Evolutionary conservation across 2,329 filamentous ascomycete species (phyloP), one percentile per base, ranked within the genome.

Genomic region (Diaporthe aspalathi): DNA sequence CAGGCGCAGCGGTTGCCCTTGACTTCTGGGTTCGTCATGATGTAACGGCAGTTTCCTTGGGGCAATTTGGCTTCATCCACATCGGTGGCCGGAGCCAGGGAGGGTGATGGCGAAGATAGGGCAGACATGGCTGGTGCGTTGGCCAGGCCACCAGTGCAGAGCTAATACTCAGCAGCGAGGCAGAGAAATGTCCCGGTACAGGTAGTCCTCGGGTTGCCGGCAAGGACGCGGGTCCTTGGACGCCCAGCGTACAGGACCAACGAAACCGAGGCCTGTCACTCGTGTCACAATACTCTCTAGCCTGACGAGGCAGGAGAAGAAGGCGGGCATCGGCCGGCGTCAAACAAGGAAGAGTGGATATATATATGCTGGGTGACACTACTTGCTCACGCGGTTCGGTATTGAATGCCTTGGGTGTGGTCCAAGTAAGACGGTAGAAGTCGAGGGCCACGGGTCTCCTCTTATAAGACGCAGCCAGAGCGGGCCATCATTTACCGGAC

Each of bases 1-100:
- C 88, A 90, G 54, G 85, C 88, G 77, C 88, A 90, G 53, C 88
- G 86, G 71, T 88, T 83, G 66, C 88, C 88, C 74, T 86, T 88
- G 77, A 88, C 82, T 75, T 88, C 87, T 7, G 88, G 86, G 69
- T 86, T 82, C 35, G 88, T 81, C 38, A 90, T 78, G 73, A 90
- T 89, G 75, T 87, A 90, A 72, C 87, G 86, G 74, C 88, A 90
- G 75, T 89, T 86, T 40, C 88, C 88, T 74, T 85, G 83, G 17
- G 88, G 88, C 27, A 90, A 82, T 63, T 82, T 82, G 47, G 82
- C 73, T 68, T 87, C 86, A 70, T 87, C 85, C 67, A 75, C 73
- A 29, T 75, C 74, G 54, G 70, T 74, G 29, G 75, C 54, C 35
- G 78, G 71, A 70, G 74, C 74, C 74, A 78, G 75, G 50, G 70